Conservation (phyloP, 1,139 yeast species). For the Yamadazyma oceani region DNA sequence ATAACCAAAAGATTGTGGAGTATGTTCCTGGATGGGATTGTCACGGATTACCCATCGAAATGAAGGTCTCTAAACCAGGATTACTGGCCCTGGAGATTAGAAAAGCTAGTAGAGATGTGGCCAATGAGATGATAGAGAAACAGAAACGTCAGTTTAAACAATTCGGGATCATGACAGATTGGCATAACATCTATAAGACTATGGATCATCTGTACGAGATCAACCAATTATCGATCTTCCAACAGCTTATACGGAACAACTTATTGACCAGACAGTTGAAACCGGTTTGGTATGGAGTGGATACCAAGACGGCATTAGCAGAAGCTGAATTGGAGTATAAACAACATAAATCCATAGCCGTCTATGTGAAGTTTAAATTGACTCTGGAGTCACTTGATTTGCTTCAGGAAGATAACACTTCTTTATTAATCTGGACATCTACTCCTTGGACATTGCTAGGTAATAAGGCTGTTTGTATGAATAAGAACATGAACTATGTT, state of each 20-base stretch:
- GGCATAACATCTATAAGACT: slow-evolving; percentile 71
- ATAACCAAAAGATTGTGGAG: slow-evolving; percentile 56
- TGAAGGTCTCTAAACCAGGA: slow-evolving; percentile 64
- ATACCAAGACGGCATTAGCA: slow-evolving; percentile 89
- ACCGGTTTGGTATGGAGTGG: slow-evolving; percentile 98
- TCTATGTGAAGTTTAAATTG: slow-evolving; percentile 56
- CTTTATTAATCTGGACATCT: slow-evolving; percentile 83
- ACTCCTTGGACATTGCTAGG: slow-evolving; percentile 98
- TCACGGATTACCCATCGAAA: slow-evolving; percentile 95
- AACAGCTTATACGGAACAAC: slow-evolving; percentile 61
- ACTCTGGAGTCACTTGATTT: slow-evolving; percentile 3
- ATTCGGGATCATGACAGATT: slow-evolving; percentile 83
- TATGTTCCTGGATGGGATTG: slow-evolving; percentile 98
- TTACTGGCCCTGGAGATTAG: slow-evolving; percentile 50
- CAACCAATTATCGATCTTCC: slow-evolving; percentile 71
- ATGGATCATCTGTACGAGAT: slow-evolving; percentile 69
- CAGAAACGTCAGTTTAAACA: slow-evolving; percentile 66
- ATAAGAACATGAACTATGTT: slow-evolving; percentile 59
- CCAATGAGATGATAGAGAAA: slow-evolving; percentile 57
- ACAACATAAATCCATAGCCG: slow-evolving; percentile 71
- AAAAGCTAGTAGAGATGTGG: slow-evolving; percentile 64
- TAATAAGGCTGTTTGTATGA: slow-evolving; percentile 79
- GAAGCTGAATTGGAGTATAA: slow-evolving; percentile 94
- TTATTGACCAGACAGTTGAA: slow-evolving; percentile 79
- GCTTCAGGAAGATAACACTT: slow-evolving; percentile 12